Evolutionary conservation across 345 rosid genomes (phyloP).

Genomic region (Diplotaxis tenuifolia): DNA sequence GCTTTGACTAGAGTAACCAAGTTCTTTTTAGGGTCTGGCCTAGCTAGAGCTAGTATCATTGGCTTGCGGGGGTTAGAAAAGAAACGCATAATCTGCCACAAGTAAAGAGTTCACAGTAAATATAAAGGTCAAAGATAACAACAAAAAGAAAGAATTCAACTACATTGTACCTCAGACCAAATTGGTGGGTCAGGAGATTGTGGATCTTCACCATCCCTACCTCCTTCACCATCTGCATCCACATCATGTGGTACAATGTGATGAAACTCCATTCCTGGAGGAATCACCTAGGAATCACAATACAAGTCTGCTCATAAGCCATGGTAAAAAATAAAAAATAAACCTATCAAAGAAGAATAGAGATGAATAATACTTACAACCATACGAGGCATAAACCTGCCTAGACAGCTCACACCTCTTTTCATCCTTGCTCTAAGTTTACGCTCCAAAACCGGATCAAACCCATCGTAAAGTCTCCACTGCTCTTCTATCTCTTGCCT

Average conservation of each 20-base stretch:
- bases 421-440: constrained; percentile 77
- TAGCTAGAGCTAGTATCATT: constrained; percentile 84
- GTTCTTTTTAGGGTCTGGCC: constrained; percentile 87
- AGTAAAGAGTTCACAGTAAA: constrained; percentile 13
- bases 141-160: neutral
- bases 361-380: constrained; percentile 57
- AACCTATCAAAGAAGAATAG: constrained; percentile 3
- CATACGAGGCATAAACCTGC: constrained; percentile 77
- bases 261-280: constrained; percentile 96
- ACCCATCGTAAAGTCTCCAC: constrained; percentile 83
- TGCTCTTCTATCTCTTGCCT: constrained; percentile 75
- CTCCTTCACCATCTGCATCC: constrained; percentile 65
- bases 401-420: constrained; percentile 66
- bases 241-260: constrained; percentile 73
- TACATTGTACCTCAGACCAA: constrained; percentile 68
- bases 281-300: constrained; percentile 58
- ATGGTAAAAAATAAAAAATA: neutral
- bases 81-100: constrained; percentile 75
- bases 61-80: constrained; percentile 78
- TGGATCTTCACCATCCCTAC: constrained; percentile 53
- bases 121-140: neutral
- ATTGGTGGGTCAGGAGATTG: constrained; percentile 69
- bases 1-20: constrained; percentile 77
- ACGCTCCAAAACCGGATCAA: constrained; percentile 62
- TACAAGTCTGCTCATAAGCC: neutral